A percentile compares a stretch with the other conserved stretches of the same genome.
Conservation (phyloP, 2,329 filamentous ascomycete genomes). For the Penicillium paneum region DNA sequence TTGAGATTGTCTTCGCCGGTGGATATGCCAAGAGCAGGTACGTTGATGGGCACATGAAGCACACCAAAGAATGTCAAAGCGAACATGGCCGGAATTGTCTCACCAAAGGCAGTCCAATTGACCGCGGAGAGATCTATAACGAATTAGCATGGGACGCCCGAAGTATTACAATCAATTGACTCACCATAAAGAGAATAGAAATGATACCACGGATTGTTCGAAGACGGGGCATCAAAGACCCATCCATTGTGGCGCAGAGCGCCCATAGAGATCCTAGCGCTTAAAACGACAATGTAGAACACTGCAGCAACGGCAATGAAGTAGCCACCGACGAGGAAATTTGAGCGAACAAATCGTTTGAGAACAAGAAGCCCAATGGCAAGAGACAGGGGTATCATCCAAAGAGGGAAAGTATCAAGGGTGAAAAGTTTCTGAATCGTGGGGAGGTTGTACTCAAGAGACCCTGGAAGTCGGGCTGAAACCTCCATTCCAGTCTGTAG, state of each 20-base stretch:
- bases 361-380: conserved; percentile 73
- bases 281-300: conserved; percentile 46
- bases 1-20: conserved; percentile 90
- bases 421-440: conserved; percentile 73
- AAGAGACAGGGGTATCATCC: conserved; percentile 74
- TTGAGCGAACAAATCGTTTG: conserved; percentile 72
- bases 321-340: conserved; percentile 81
- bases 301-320: conserved; percentile 75
- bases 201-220: conserved; percentile 90
- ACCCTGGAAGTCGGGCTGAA: conserved; percentile 81
- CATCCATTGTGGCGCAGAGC: conserved; percentile 71
- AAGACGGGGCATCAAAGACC: conserved; percentile 85
- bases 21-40: conserved; percentile 85
- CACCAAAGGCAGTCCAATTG: conserved; percentile 76
- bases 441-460: conserved; percentile 72
- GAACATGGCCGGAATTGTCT: conserved; percentile 90
- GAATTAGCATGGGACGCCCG: conserved; percentile 4
- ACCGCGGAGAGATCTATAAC: conserved; percentile 71
- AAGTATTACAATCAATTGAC: conserved; percentile 22
- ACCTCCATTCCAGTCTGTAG: conserved; percentile 90
- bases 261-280: conserved; percentile 63
- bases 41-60: conserved; percentile 95
- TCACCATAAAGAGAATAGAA: conserved; percentile 94
- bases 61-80: conserved; percentile 97
- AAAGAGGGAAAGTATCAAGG: conserved; percentile 72